phyloP scores from a whole-genome alignment of 2,329 filamentous ascomycete genomes.

The Zopfia rhizophila region DNA sequence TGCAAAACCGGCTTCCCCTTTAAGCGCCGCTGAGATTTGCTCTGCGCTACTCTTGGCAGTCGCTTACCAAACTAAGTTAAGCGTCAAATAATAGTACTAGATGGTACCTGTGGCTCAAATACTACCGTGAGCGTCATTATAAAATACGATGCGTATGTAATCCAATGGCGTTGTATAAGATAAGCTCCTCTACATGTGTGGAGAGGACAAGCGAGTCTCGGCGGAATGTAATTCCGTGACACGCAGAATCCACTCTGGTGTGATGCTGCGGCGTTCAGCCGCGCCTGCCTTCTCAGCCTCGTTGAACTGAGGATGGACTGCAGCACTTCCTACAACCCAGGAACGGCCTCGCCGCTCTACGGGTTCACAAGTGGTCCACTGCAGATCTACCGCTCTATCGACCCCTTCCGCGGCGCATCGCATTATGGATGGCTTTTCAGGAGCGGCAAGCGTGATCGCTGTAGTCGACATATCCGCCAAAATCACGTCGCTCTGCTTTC shows the following conservation, averaged over 20 bases:
- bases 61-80: no score
- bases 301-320: slow-evolving; percentile 14
- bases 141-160: no score
- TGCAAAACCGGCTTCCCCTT: no score
- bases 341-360: slow-evolving; percentile 17
- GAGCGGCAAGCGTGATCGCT: slow-evolving; percentile 46
- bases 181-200: no score
- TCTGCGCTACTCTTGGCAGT: no score
- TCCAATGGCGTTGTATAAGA: no score
- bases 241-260: slow-evolving; percentile 1
- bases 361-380: slow-evolving; percentile 10
- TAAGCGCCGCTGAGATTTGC: no score
- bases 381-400: slow-evolving; percentile 2
- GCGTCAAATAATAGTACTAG: no score
- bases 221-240: slow-evolving; percentile 7
- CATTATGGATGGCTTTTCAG: slow-evolving; percentile 39
- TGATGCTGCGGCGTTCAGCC: slow-evolving; percentile 22
- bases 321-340: slow-evolving; percentile 11
- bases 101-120: no score
- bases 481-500: slow-evolving; percentile 38
- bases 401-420: slow-evolving; percentile 4
- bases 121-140: no score
- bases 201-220: no score
- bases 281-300: slow-evolving; percentile 16
- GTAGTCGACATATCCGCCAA: slow-evolving; percentile 49